These are phyloP conservation scores for Schoenoplectus tabernaemontani DNA, from an alignment of 202 grass and related monocot genomes.

Conservation along the genomic window DNA sequence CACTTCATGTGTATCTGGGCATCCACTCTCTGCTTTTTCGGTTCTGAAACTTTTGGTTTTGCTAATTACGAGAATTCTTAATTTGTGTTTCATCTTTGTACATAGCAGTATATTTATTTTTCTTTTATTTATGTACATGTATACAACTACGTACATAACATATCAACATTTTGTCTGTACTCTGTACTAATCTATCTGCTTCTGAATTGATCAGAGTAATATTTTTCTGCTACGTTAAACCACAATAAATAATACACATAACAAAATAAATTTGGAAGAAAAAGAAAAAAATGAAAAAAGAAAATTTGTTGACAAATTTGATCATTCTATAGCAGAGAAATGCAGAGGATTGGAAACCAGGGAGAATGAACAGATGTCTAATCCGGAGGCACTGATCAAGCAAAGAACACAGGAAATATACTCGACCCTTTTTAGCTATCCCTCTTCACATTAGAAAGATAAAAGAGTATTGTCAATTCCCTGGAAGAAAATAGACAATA, in stretches of 20 bases:
- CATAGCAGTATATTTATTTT: no score
- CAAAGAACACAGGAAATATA: conserved; percentile 3
- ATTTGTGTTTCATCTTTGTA: no score
- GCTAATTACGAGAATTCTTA: no score
- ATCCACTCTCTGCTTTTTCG: no score
- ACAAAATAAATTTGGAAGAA: background rate
- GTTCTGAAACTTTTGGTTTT: no score
- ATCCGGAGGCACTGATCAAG: background rate
- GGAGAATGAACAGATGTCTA: background rate
- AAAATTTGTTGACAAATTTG: background rate
- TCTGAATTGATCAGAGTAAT: no score
- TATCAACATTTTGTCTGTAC: no score
- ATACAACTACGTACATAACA: no score
- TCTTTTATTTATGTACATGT: no score
- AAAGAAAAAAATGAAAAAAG: background rate
- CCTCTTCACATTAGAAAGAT: conserved; percentile 21
- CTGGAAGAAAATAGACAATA: conserved; percentile 2
- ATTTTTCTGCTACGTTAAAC: no score
- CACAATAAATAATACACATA: background rate
- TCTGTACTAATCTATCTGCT: no score
- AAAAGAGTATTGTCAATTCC: conserved; percentile 2
- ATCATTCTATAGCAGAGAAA: background rate
- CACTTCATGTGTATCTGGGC: no score
- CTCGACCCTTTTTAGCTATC: background rate
- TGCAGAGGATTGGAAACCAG: background rate